A percentile compares a stretch with the other conserved stretches of the same genome.
Conservation (phyloP, 257 asterid genomes). For the Solanum verrucosum region DNA sequence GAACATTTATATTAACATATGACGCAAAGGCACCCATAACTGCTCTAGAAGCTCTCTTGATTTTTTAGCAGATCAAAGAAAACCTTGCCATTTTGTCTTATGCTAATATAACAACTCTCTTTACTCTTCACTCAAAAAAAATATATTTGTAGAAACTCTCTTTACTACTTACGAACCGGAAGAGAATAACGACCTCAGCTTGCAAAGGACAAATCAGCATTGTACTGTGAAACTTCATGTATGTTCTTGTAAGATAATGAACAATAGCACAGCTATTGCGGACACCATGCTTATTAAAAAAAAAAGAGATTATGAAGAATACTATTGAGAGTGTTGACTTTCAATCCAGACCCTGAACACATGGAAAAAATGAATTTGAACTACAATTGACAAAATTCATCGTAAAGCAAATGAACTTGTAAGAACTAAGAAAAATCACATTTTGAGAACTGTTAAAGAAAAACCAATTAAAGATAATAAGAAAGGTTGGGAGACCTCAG, state of each 20-base stretch:
- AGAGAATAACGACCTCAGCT: background rate
- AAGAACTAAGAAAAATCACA: background rate
- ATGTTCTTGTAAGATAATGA: background rate
- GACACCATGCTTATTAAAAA: background rate
- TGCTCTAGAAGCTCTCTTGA: background rate
- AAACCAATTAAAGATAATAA: background rate
- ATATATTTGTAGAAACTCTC: background rate
- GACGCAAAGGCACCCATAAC: background rate
- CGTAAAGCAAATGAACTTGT: background rate
- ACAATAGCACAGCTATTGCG: background rate
- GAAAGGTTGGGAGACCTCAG: conserved; percentile 41
- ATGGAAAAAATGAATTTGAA: background rate
- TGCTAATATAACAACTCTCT: background rate
- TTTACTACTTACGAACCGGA: background rate
- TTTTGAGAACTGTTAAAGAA: background rate
- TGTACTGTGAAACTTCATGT: background rate
- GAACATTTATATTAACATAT: background rate
- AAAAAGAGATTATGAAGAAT: background rate
- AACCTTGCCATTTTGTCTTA: background rate
- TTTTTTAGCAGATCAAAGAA: background rate
- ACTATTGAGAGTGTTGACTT: background rate
- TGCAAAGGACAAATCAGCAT: background rate
- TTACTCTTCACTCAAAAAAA: background rate
- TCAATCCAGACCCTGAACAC: background rate
- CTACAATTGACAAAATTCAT: background rate